Evolutionary conservation across 2,329 filamentous ascomycete species (phyloP), one percentile per base, ranked within the genome.

Genomic region (Alternaria sp.): DNA sequence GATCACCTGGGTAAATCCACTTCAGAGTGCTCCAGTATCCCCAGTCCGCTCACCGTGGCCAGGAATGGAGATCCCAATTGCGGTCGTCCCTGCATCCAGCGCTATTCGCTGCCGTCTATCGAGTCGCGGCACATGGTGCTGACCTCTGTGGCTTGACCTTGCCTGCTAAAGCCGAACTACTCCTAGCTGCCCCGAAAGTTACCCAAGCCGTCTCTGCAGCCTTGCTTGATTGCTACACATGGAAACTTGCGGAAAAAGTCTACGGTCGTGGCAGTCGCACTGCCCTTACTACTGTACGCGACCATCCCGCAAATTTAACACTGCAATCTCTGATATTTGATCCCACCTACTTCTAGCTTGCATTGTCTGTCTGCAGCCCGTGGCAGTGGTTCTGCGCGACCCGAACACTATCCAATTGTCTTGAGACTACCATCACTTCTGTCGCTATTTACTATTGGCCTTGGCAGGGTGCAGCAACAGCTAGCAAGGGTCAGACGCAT

Each of bases 351-450:
- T 66, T 68, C 62, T 78, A 93, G 90, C 83, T 97, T 49, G 85
- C 87, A 62, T 86, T 96, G 81, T 90, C 89, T 4, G 79, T 91
- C 46, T 83, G 89, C 73, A 97, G 89, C 79, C 93, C 96, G 7
- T 99, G 96, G 93, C 93, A 97, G 79, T 98, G 93, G 92, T 98
- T 96, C 81, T 96, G 91, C 81, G 96, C 93, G 2, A 95, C 93
- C 0, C 88, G 96, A 50, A 97, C 96, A 1, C 91, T 99, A 75
- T 97, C 95, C 58, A 99, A 99, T 81, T 96, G 90, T 56, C 83
- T 98, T 5, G 96, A 99, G 83, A 93, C 91, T n/a, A 92, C 91
- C 1, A 82, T 99, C 70, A 97, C 95, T 5, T 85, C 91, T 62
- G 85, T 89, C 72, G 95, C 93, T 2, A 83, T 98, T 49, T 89